Conservation (phyloP, 2,329 filamentous ascomycete species). For the Ascosphaera acerosa region DNA sequence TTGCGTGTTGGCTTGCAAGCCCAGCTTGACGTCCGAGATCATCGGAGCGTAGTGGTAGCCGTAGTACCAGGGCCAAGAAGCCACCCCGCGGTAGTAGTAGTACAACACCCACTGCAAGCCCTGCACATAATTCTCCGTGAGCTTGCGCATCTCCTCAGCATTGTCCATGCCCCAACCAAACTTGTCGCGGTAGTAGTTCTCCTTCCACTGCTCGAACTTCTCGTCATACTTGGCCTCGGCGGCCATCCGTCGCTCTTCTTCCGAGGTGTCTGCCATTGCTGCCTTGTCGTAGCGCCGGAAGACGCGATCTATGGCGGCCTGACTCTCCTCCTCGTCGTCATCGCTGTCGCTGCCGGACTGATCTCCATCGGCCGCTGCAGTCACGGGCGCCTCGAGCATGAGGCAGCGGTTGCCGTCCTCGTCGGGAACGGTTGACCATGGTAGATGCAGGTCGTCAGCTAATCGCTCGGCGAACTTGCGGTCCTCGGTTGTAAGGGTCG, state of each 20-base stretch:
- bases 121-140: constrained; percentile 93
- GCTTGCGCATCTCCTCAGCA: constrained; percentile 50
- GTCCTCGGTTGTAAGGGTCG: constrained; percentile 52
- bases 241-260: constrained; percentile 52
- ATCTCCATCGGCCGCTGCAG: constrained; percentile 31
- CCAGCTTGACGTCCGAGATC: constrained; percentile 85
- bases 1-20: constrained; percentile 62
- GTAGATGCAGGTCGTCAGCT: constrained; percentile 39
- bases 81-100: constrained; percentile 94
- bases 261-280: constrained; percentile 51
- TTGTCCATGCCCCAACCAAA: constrained; percentile 71
- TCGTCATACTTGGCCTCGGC: constrained; percentile 70
- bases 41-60: constrained; percentile 90
- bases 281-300: constrained; percentile 82
- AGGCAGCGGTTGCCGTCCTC: constrained; percentile 41
- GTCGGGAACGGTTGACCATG: constrained; percentile 38
- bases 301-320: constrained; percentile 59
- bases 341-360: no score
- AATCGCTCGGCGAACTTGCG: constrained; percentile 83
- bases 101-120: constrained; percentile 94
- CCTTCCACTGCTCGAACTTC: constrained; percentile 83
- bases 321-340: constrained; percentile 60
- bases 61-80: constrained; percentile 98
- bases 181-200: constrained; percentile 74
- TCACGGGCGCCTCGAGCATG: constrained; percentile 31